Percentiles rank a stretch among this genome's conserved stretches.
These are phyloP conservation scores for Dothidotthia symphoricarpi DNA, from an alignment of 2,329 filamentous ascomycete species.

Conservation along the genomic window DNA sequence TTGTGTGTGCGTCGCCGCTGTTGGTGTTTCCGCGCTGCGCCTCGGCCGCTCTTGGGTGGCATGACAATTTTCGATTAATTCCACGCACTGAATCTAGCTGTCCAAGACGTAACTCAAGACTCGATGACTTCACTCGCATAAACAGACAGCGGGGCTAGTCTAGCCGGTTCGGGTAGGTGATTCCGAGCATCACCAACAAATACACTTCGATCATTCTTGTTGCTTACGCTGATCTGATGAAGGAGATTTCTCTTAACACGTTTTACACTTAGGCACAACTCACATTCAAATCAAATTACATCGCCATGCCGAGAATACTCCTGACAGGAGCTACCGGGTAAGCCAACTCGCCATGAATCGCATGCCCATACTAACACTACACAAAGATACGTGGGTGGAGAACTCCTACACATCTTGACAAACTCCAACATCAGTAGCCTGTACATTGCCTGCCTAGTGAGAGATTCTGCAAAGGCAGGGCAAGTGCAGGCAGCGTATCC, in stretches of 20 bases:
- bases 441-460: conserved; percentile 8
- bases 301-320: conserved; percentile 4
- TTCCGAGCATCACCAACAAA: conserved; percentile 5
- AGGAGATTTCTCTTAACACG: too few relatives aligned
- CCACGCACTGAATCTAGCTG: too few relatives aligned
- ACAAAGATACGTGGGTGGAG: conserved; percentile 9
- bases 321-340: conserved; percentile 14
- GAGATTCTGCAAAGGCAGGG: conserved; percentile 6
- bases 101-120: too few relatives aligned
- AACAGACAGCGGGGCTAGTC: conserved; percentile 5
- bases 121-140: too few relatives aligned
- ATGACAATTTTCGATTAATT: too few relatives aligned
- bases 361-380: background rate
- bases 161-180: conserved; percentile 4
- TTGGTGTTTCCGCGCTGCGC: conserved; percentile 3
- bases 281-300: too few relatives aligned
- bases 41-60: conserved; percentile 7
- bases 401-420: conserved; percentile 8
- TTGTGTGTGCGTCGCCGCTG: conserved; percentile 11
- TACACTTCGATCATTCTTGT: too few relatives aligned
- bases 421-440: conserved; percentile 1
- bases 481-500: conserved; percentile 8
- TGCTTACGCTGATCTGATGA: too few relatives aligned
- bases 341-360: background rate
- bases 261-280: too few relatives aligned